Conservation (phyloP, 306 rosid species). For the Quercus dentata region DNA sequence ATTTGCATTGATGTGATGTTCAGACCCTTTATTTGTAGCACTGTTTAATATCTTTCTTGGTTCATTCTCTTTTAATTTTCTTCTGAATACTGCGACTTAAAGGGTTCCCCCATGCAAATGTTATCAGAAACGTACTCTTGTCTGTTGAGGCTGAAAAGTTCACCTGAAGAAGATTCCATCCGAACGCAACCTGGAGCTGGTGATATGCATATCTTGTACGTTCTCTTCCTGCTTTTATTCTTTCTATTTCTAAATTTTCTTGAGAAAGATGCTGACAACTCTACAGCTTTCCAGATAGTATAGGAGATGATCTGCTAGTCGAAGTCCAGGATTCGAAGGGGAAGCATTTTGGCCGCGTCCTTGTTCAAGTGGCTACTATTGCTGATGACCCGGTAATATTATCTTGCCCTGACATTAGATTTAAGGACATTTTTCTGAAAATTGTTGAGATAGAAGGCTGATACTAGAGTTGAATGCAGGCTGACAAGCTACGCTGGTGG, state of each 20-base stretch:
- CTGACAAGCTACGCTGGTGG: conserved; percentile 98
- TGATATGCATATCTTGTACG: conserved; percentile 92
- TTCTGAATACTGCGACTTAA: neutral
- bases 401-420: conserved; percentile 10
- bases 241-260: conserved; percentile 1
- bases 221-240: conserved; percentile 10
- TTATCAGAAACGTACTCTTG: conserved; percentile 77
- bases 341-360: conserved; percentile 73
- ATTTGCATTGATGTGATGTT: conserved; percentile 1
- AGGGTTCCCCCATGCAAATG: conserved; percentile 9
- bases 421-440: conserved; percentile 3
- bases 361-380: conserved; percentile 79
- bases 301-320: conserved; percentile 83
- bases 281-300: conserved; percentile 95
- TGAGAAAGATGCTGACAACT: conserved; percentile 43
- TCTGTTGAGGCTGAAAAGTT: conserved; percentile 78
- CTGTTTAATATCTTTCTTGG: neutral
- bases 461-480: conserved; percentile 51
- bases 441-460: conserved; percentile 20
- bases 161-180: conserved; percentile 76
- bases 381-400: conserved; percentile 79
- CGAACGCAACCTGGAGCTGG: conserved; percentile 91
- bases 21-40: neutral
- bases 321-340: conserved; percentile 97
- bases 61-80: conserved; percentile 4